These are phyloP conservation scores for Ustilago sp. DNA, from an alignment of 1,284 basidiomycete species.

Conservation along the genomic window DNA sequence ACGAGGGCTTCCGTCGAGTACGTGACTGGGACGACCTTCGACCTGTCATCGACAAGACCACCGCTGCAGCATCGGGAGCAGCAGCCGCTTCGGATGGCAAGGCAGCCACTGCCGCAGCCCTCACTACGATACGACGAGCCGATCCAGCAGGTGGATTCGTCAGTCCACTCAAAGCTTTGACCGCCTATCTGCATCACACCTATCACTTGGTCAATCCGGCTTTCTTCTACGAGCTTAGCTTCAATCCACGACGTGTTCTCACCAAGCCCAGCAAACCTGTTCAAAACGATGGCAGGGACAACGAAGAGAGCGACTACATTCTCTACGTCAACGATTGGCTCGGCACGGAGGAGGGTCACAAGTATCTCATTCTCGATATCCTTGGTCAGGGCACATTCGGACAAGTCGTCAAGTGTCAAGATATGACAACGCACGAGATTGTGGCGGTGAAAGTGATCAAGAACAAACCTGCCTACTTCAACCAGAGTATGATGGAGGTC, in stretches of 20 bases:
- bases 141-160: constrained; percentile 67
- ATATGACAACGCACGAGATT: constrained; percentile 98
- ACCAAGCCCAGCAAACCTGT: constrained; percentile 68
- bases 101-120: constrained; percentile 47
- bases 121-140: constrained; percentile 55
- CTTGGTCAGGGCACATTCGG: constrained; percentile 98
- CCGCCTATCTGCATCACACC: constrained; percentile 68
- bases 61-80: constrained; percentile 43
- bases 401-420: constrained; percentile 99
- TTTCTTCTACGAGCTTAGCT: constrained; percentile 69
- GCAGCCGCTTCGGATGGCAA: constrained; percentile 50
- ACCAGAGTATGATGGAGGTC: constrained; percentile 99
- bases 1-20: constrained; percentile 62
- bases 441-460: constrained; percentile 99
- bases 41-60: constrained; percentile 55
- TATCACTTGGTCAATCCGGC: constrained; percentile 69
- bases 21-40: constrained; percentile 61
- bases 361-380: constrained; percentile 96
- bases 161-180: constrained; percentile 68
- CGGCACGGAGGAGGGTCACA: constrained; percentile 71
- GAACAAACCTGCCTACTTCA: constrained; percentile 99
- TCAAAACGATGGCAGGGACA: constrained; percentile 68
- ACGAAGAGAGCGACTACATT: constrained; percentile 69
- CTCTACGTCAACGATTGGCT: constrained; percentile 69
- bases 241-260: constrained; percentile 67